These are phyloP conservation scores for Penicillium salamii DNA, from an alignment of 495 filamentous ascomycete genomes.

Conservation along the genomic window DNA sequence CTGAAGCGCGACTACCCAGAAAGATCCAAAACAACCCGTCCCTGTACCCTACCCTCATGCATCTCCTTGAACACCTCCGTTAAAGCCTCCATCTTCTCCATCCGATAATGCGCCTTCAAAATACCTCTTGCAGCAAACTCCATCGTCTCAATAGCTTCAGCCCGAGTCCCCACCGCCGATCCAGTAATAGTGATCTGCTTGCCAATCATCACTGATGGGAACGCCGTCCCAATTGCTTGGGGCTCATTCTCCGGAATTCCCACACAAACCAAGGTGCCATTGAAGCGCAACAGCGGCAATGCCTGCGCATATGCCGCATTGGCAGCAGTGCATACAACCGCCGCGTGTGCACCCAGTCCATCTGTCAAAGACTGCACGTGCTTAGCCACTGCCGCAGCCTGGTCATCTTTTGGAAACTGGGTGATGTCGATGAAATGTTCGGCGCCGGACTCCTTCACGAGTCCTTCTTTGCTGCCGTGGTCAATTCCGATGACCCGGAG, in stretches of 20 bases:
- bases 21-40: constrained; percentile 59
- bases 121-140: constrained; percentile 61
- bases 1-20: constrained; percentile 16
- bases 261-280: constrained; percentile 63
- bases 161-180: constrained; percentile 61
- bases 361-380: constrained; percentile 57
- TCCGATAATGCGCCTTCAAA: constrained; percentile 56
- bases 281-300: constrained; percentile 57
- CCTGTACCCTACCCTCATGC: constrained; percentile 53
- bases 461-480: constrained; percentile 56
- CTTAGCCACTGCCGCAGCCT: constrained; percentile 43
- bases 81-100: constrained; percentile 61
- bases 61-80: constrained; percentile 61
- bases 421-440: constrained; percentile 68
- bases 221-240: constrained; percentile 54
- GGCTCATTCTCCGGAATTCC: constrained; percentile 64
- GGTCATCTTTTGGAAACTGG: constrained; percentile 50
- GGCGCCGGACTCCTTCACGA: constrained; percentile 60
- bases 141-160: constrained; percentile 64
- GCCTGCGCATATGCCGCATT: constrained; percentile 65
- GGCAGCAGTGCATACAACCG: constrained; percentile 60
- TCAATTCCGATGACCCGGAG: constrained; percentile 69
- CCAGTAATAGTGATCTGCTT: constrained; percentile 57
- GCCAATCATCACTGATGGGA: constrained; percentile 48
- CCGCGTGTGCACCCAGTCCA: constrained; percentile 63